Base-by-base conservation (phyloP, 2,329 filamentous ascomycete species). In the Colletotrichum zoysiae region DNA sequence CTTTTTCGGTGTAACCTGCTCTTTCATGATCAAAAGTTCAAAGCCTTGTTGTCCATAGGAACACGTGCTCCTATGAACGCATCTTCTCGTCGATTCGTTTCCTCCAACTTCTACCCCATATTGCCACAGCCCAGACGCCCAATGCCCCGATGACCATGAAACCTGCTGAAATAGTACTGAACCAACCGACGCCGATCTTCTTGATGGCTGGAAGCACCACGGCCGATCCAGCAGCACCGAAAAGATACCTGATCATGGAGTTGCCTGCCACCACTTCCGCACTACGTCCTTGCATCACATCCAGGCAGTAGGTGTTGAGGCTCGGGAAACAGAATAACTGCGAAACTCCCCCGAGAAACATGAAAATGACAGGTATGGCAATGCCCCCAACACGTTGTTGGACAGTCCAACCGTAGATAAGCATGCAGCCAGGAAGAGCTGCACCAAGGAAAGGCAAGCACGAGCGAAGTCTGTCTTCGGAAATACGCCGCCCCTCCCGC, bases 171-270 rank as follows among this genome's bases (percentile, higher is more conserved):
- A 95, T 91, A 1, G 93, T 95, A 60, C 88, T 91, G 79, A 95
- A 95, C 92, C 93, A 95, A 0, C 93, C 94, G 0, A 95, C 90
- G 4, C 94, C 93, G 66, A 96, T 91, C 40, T 81, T 83, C 71
- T 94, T 84, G n/a, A 95, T 87, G 1, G 91, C 92, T 0, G 94
- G 94, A 68, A 96, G 83, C 66, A 93, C 93, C 1, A 90, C 88
- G 0, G 92, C 93, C 3, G 90, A 92, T 0, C 89, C 92, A 5
- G 89, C 81, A 14, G 92, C 93, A 0, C 90, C 93, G 75, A 95
- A 92, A 7, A 94, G 78, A 79, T 95, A 96, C 7, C 93, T 86
- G 62, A 93, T 85, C 76, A 94, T 90, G 79, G 95, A 96, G 79
- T 95, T 96, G 0, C 92, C 92, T 0, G 93, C 92, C 55, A 94